Evolutionary conservation across 2,329 filamentous ascomycete genomes (phyloP), one percentile per base, ranked within the genome.

Genomic region (Lachnellula willkommii): DNA sequence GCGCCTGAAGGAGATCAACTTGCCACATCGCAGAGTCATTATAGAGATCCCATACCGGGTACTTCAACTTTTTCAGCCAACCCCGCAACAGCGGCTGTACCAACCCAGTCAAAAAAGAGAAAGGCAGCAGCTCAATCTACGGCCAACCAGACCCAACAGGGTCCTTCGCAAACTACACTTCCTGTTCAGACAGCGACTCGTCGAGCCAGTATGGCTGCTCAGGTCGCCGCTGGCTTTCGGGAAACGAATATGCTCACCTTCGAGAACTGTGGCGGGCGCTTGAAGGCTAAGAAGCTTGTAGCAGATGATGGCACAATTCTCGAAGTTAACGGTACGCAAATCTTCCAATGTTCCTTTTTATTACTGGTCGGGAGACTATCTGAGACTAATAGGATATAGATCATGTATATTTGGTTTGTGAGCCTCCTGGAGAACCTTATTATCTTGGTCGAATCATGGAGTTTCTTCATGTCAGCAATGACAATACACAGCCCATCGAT

Each of bases 381-480:
- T 26, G 12, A 32, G 52, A 36, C 62, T 66, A 61, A 66, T 55
- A 35, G 22, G 20, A 53, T 17, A 47, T 68, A 88, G 86, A 89
- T 73, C 84, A 97, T 76, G 90, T 96, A 64, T 99, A 97, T 77
- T 83, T 97, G 60, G 88, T 99, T 61, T 97, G 92, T 74, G 94
- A 99, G 74, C 94, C 94, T 50, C 94, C 94, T 15, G 94, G 94
- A 52, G 94, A 99, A 74, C 94, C 94, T 54, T 99, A 99, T 75
- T 99, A 99, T 72, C 78, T 99, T 62, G 94, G 89, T 61, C 89
- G 94, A 65, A 94, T 99, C 71, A 99, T 99, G 94, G 93, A 99
- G 72, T 97, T 97, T 71, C 77, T 96, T 66, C 90, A 95, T 68
- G 76, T 80, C 68, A 84, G 92, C 66, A 90, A 93, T 68, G 83